These are phyloP conservation scores for Gossypium davidsonii DNA, from an alignment of 441 rosid genomes.

Conservation along the genomic window DNA sequence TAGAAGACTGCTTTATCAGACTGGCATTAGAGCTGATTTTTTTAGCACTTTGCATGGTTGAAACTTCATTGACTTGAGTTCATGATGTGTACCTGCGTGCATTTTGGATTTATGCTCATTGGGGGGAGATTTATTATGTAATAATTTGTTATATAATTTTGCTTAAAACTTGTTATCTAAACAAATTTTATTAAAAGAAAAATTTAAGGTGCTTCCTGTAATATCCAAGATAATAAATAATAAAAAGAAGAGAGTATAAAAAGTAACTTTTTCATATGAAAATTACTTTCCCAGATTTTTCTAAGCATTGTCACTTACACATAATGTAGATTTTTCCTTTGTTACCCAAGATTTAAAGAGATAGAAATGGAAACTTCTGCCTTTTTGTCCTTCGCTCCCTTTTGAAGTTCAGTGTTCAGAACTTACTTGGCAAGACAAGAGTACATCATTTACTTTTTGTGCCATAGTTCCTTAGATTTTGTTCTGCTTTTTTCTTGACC, in stretches of 20 bases:
- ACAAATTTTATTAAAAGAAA: neutral
- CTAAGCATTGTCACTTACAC: neutral
- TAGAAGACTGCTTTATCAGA: neutral
- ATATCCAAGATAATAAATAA: neutral
- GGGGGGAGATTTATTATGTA: neutral
- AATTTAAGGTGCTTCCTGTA: neutral
- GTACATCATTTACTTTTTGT: neutral
- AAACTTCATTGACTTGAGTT: neutral
- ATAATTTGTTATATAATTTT: neutral
- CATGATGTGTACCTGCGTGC: neutral
- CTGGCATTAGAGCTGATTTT: neutral
- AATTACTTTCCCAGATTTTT: neutral
- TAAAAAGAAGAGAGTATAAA: neutral
- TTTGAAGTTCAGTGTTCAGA: neutral
- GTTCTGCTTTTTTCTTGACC: neutral
- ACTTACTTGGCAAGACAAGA: neutral
- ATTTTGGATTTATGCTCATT: neutral
- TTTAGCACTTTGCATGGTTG: neutral
- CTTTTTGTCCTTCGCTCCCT: neutral
- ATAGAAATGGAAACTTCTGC: neutral
- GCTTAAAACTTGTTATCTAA: neutral
- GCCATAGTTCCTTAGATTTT: neutral
- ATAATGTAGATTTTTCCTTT: neutral
- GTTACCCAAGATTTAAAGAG: neutral
- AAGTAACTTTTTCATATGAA: neutral